Evolutionary conservation across 306 rosid genomes (phyloP).

Genomic region (Gillenia trifoliata): DNA sequence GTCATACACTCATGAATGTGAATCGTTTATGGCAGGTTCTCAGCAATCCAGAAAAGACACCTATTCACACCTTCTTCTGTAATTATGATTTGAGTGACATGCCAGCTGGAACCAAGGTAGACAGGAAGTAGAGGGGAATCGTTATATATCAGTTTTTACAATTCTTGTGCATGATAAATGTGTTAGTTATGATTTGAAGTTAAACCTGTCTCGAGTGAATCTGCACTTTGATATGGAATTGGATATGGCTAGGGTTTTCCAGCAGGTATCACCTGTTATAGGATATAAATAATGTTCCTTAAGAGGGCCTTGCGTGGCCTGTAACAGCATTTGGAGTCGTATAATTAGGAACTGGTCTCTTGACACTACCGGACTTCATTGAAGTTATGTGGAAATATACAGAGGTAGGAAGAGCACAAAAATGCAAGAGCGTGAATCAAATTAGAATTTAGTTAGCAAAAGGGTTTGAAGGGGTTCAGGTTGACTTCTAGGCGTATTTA

Average conservation of each 20-base stretch:
- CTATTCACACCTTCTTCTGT: slow-evolving; percentile 83
- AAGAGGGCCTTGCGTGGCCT: neutral
- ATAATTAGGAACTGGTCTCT: neutral
- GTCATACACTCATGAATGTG: slow-evolving; percentile 11
- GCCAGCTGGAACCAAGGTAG: slow-evolving; percentile 91
- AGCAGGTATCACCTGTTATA: neutral
- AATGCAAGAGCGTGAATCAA: neutral
- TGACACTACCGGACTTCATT: neutral
- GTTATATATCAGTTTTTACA: neutral
- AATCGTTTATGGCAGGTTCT: slow-evolving; percentile 58
- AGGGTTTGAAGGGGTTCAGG: neutral
- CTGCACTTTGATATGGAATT: neutral
- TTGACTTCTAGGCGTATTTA: neutral
- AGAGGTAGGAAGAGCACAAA: neutral
- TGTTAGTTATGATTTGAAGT: neutral
- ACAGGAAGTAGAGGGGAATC: neutral
- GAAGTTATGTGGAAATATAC: neutral
- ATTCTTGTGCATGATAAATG: neutral
- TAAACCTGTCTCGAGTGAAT: neutral
- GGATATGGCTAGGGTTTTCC: neutral
- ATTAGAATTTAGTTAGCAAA: neutral
- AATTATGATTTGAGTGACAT: slow-evolving; percentile 82
- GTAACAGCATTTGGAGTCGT: neutral
- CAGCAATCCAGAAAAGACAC: slow-evolving; percentile 92
- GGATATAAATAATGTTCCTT: neutral